Base-by-base conservation (phyloP, 2,329 filamentous ascomycete species). In the Claviceps purpurea region DNA sequence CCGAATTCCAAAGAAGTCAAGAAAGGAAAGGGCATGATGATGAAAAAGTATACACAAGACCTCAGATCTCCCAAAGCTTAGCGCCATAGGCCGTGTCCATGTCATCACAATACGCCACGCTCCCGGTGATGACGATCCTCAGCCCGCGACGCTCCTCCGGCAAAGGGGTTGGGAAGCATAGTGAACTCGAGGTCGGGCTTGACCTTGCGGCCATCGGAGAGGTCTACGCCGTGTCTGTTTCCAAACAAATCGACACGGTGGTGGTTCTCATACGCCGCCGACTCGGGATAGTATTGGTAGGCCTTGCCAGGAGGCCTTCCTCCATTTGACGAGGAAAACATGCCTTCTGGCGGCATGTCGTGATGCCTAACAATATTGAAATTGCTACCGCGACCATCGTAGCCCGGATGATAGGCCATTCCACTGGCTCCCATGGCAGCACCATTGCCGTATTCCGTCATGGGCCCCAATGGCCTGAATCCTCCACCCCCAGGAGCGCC, bases 401-500 rank as follows among this genome's bases (percentile, higher is more conserved):
- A 66, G 2, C 57, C 56, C 13, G 57, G 50, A 18, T 54, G 54
- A 46, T 64, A 66, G 50, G 56, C 54, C 3, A 57, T 56, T n/a
- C 52, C 54, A 14, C 56, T 22, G 14, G 62, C 64, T 1, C 68
- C 62, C 42, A 77, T 65, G 57, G 76, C 65, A 22, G 66, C 60
- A 42, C 53, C 56, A 38, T 58, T 57, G 49, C 52, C 58, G 52
- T 63, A 65, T 52, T 66, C 65, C 10, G 56, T 47, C 48, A 67
- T 61, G 22, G 54, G 55, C 40, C 58, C 55, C 48, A 64, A 58
- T 10, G 56, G 47, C 34, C 55, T 53, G 47, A 61, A 68, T n/a
- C 70, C 70, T 18, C 81, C 76, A 43, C 75, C 77, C 22, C 82
- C 79, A 40, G 81, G 79, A 0, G 82, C 81, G 14, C 85, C 84